Conservation (phyloP, 495 filamentous ascomycete genomes). For the Tuber microsphaerosporum region DNA sequence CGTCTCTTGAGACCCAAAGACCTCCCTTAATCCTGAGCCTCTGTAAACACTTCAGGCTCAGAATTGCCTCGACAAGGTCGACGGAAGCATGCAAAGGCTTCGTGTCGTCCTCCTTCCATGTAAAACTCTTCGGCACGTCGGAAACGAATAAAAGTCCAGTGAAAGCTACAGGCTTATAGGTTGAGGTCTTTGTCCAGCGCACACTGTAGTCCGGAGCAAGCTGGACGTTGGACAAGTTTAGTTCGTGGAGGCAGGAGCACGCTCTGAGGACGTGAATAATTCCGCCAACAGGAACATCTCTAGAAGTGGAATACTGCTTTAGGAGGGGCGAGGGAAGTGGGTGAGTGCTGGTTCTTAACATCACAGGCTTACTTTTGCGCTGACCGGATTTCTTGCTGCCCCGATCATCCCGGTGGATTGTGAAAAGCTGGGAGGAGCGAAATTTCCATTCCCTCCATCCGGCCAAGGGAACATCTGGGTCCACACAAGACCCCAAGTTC, state of each 20-base stretch:
- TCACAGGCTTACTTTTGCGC: background rate
- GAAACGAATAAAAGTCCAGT: slow-evolving; percentile 37
- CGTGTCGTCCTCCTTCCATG: slow-evolving; percentile 32
- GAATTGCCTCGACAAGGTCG: slow-evolving; percentile 31
- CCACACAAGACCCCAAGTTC: slow-evolving; percentile 17
- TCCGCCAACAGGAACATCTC: slow-evolving; percentile 41
- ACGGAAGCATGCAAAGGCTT: slow-evolving; percentile 31
- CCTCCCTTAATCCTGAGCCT: slow-evolving; percentile 31
- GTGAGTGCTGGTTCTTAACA: slow-evolving; percentile 11
- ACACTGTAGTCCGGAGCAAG: slow-evolving; percentile 41
- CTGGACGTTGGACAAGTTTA: slow-evolving; percentile 39
- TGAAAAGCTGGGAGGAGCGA: slow-evolving; percentile 29
- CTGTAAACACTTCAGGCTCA: slow-evolving; percentile 22
- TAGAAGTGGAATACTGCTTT: slow-evolving; percentile 29
- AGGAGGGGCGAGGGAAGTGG: slow-evolving; percentile 39
- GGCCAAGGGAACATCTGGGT: slow-evolving; percentile 23
- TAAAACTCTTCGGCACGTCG: slow-evolving; percentile 36
- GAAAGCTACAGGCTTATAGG: slow-evolving; percentile 30
- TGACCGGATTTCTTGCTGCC: slow-evolving; percentile 18
- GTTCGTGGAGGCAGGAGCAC: slow-evolving; percentile 30
- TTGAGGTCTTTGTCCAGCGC: slow-evolving; percentile 20
- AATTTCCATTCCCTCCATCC: slow-evolving; percentile 45
- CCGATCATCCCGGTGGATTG: slow-evolving; percentile 30
- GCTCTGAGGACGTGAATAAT: slow-evolving; percentile 38
- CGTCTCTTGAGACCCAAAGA: slow-evolving; percentile 33